A percentile compares a stretch with the other conserved stretches of the same genome.
These are phyloP conservation scores for Pharus latifolius DNA, from an alignment of 176 grass and related monocot species.

Conservation along the genomic window DNA sequence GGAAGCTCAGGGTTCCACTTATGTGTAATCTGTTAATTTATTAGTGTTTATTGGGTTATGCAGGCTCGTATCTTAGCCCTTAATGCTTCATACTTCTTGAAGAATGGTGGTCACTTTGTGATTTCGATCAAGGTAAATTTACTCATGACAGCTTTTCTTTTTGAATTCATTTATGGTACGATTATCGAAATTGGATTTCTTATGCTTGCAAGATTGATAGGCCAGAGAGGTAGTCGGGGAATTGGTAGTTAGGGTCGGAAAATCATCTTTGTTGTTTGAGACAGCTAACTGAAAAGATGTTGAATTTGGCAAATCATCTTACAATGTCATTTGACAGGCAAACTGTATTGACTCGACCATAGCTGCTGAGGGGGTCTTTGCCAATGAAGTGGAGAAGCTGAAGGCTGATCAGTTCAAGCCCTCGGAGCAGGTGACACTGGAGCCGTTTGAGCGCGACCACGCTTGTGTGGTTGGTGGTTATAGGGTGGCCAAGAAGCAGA, in stretches of 20 bases:
- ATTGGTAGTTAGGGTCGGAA: neutral
- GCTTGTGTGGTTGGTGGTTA: constrained; percentile 73
- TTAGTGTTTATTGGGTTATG: no score
- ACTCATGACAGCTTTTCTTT: no score
- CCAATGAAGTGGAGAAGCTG: constrained; percentile 75
- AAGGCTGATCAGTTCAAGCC: constrained; percentile 89
- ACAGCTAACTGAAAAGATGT: neutral
- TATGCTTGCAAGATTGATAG: neutral
- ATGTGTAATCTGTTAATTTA: no score
- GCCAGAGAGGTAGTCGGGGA: neutral
- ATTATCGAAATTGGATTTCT: neutral
- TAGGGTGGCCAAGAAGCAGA: constrained; percentile 76
- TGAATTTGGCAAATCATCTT: neutral
- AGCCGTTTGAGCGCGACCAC: constrained; percentile 71
- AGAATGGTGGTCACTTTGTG: constrained; percentile 88
- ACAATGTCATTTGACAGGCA: constrained; percentile 22
- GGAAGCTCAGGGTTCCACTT: no score
- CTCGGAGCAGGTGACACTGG: constrained; percentile 66
- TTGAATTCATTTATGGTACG: neutral
- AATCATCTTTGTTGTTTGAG: neutral
- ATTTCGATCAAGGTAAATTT: constrained; percentile 99
- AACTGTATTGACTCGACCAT: constrained; percentile 86
- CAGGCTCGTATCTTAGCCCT: constrained; percentile 92
- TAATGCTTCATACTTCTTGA: constrained; percentile 80
- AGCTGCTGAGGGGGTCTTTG: constrained; percentile 61